These are phyloP conservation scores for Boletus sensibilis DNA, from an alignment of 768 basidiomycete species.

Conservation along the genomic window DNA sequence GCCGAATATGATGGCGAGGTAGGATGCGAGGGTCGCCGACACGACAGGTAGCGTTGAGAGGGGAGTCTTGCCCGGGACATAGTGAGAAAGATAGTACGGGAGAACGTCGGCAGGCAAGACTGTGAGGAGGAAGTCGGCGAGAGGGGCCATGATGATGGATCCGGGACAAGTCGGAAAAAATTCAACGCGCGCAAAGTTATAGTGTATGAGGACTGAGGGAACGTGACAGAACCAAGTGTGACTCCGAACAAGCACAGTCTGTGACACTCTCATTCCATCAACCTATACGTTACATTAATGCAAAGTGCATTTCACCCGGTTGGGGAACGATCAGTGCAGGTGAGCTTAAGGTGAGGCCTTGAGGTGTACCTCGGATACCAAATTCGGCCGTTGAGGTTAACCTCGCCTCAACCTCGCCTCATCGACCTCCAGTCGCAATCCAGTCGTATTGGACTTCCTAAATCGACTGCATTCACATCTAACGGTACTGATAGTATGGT, in stretches of 20 bases:
- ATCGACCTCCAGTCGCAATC: too few species aligned
- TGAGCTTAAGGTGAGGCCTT: too few species aligned
- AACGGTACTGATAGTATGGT: too few species aligned
- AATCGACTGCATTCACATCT: too few species aligned
- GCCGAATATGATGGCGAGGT: slow-evolving; percentile 88
- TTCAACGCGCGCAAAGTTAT: slow-evolving; percentile 27
- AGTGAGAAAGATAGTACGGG: slow-evolving; percentile 40
- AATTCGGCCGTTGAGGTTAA: too few species aligned
- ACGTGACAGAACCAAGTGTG: slow-evolving; percentile 24
- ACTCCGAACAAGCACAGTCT: neutral
- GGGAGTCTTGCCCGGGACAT: slow-evolving; percentile 57
- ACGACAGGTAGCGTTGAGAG: slow-evolving; percentile 66
- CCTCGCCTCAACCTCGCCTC: too few species aligned
- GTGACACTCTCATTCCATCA: neutral
- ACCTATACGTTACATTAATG: too few species aligned
- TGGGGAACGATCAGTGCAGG: too few species aligned
- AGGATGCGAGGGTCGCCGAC: slow-evolving; percentile 63
- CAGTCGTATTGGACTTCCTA: too few species aligned
- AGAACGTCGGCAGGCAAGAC: slow-evolving; percentile 49
- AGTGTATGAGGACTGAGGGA: slow-evolving; percentile 11
- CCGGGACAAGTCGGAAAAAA: slow-evolving; percentile 26
- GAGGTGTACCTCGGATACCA: too few species aligned
- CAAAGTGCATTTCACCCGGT: too few species aligned
- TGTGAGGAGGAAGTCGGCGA: slow-evolving; percentile 70
- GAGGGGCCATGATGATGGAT: slow-evolving; percentile 57